Conservation (phyloP, 306 rosid species). For the Betula pendula region DNA sequence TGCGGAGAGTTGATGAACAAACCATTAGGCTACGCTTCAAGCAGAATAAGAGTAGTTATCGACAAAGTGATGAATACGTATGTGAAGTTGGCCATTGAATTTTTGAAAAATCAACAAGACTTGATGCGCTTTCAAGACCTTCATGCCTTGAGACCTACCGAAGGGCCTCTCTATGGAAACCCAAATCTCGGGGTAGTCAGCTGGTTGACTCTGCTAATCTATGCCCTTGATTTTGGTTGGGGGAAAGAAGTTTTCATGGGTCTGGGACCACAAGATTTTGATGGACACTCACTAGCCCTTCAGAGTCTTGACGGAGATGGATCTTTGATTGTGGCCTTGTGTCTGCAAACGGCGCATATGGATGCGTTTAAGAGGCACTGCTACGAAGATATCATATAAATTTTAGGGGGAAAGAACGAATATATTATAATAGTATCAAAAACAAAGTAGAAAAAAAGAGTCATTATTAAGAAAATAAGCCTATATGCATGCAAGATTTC, state of each 20-base stretch:
- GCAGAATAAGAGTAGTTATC: slow-evolving; percentile 51
- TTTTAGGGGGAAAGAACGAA: no score
- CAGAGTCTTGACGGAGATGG: slow-evolving; percentile 47
- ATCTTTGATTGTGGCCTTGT: slow-evolving; percentile 41
- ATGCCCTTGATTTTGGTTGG: slow-evolving; percentile 71
- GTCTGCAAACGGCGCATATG: slow-evolving; percentile 48
- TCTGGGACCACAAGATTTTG: slow-evolving; percentile 41
- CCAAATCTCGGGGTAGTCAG: slow-evolving; percentile 52
- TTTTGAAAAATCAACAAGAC: slow-evolving; percentile 44
- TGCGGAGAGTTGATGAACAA: slow-evolving; percentile 53
- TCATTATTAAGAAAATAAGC: no score
- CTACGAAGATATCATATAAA: slow-evolving; percentile 28
- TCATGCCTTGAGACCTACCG: slow-evolving; percentile 21
- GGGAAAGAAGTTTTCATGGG: slow-evolving; percentile 56
- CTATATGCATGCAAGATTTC: no score
- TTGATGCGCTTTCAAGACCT: slow-evolving; percentile 51
- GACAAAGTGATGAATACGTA: slow-evolving; percentile 53
- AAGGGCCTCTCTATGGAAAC: slow-evolving; percentile 40
- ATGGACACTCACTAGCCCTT: slow-evolving; percentile 49
- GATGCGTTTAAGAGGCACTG: slow-evolving; percentile 55
- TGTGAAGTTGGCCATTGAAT: slow-evolving; percentile 41
- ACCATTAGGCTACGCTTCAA: slow-evolving; percentile 53
- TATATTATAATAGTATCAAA: no score
- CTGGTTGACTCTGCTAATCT: slow-evolving; percentile 55
- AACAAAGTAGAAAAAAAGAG: no score